phyloP scores from a whole-genome alignment of 352 stramenopile genomes.

The Phytopythium chamaehyphon region DNA sequence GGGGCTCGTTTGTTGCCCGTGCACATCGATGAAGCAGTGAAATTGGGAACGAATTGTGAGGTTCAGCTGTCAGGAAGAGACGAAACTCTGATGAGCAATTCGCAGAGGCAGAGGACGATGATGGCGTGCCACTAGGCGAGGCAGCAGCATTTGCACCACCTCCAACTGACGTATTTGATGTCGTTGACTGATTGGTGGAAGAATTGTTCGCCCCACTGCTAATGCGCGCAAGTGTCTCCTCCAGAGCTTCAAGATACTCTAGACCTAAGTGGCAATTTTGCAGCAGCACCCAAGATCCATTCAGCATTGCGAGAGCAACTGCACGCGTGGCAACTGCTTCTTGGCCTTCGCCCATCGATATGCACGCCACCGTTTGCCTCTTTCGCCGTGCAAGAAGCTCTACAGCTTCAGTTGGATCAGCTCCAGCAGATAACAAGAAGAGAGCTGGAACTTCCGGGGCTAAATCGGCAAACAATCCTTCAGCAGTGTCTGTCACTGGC shows the following conservation, averaged over 20 bases:
- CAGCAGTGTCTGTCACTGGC: constrained; percentile 63
- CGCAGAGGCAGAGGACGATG: background rate
- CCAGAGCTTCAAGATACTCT: constrained; percentile 59
- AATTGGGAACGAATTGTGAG: constrained; percentile 59
- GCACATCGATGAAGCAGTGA: constrained; percentile 55
- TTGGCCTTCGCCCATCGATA: constrained; percentile 81
- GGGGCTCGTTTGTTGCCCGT: constrained; percentile 80
- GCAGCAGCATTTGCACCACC: background rate
- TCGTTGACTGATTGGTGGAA: too few relatives aligned
- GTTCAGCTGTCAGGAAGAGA: constrained; percentile 72
- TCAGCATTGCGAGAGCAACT: constrained; percentile 53
- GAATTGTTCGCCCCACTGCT: constrained; percentile 11
- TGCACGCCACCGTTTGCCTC: constrained; percentile 55
- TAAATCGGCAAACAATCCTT: constrained; percentile 70
- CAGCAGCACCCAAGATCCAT: constrained; percentile 75
- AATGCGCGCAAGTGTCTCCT: constrained; percentile 41
- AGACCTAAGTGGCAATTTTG: constrained; percentile 79
- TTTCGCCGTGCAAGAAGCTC: constrained; percentile 69
- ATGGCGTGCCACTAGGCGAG: constrained; percentile 1
- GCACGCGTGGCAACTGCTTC: constrained; percentile 52
- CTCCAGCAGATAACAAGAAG: constrained; percentile 67
- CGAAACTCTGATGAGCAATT: constrained; percentile 48
- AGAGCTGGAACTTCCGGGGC: constrained; percentile 55
- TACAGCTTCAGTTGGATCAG: constrained; percentile 71
- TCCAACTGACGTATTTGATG: too few relatives aligned